Percentiles rank a stretch among this genome's conserved stretches.
These are phyloP conservation scores for Mycena floridula DNA, from an alignment of 768 basidiomycete genomes.

Conservation along the genomic window DNA sequence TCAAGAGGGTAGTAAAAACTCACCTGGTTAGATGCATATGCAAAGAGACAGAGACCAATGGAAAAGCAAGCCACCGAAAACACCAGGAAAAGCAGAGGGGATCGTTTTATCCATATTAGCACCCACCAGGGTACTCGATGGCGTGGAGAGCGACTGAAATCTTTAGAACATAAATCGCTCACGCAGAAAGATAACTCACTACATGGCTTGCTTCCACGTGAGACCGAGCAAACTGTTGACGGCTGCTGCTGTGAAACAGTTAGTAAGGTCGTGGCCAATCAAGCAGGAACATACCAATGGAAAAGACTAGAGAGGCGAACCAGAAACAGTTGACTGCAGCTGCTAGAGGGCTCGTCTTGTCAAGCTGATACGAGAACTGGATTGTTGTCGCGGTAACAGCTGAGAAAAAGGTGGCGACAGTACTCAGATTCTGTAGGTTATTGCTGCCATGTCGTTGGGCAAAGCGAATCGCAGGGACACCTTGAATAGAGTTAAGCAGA, in stretches of 20 bases:
- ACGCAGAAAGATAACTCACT: slow-evolving; percentile 39
- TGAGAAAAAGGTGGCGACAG: slow-evolving; percentile 50
- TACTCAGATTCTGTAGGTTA: slow-evolving; percentile 69
- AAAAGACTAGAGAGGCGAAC: slow-evolving; percentile 73
- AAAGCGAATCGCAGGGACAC: slow-evolving; percentile 72
- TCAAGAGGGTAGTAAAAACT: slow-evolving; percentile 8
- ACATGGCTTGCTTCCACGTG: slow-evolving; percentile 81
- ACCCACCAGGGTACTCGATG: slow-evolving; percentile 81
- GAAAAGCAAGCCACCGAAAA: slow-evolving; percentile 82
- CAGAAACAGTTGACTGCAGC: slow-evolving; percentile 66
- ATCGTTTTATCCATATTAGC: slow-evolving; percentile 81
- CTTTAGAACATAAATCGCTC: not conserved
- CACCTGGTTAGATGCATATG: slow-evolving; percentile 72
- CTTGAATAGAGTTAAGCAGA: slow-evolving; percentile 23
- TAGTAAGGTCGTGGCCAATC: too few species aligned
- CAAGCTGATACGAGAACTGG: slow-evolving; percentile 55
- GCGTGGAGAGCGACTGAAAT: slow-evolving; percentile 59
- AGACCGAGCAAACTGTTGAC: slow-evolving; percentile 73
- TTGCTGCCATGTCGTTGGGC: slow-evolving; percentile 67
- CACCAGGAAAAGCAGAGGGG: slow-evolving; percentile 77
- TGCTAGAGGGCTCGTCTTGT: slow-evolving; percentile 24
- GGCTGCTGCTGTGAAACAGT: too few species aligned
- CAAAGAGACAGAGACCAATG: slow-evolving; percentile 68
- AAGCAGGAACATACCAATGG: too few species aligned
- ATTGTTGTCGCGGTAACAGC: slow-evolving; percentile 43